Evolutionary conservation across 2,329 filamentous ascomycete genomes (phyloP).

Genomic region (Aspergillus aculeatinus): DNA sequence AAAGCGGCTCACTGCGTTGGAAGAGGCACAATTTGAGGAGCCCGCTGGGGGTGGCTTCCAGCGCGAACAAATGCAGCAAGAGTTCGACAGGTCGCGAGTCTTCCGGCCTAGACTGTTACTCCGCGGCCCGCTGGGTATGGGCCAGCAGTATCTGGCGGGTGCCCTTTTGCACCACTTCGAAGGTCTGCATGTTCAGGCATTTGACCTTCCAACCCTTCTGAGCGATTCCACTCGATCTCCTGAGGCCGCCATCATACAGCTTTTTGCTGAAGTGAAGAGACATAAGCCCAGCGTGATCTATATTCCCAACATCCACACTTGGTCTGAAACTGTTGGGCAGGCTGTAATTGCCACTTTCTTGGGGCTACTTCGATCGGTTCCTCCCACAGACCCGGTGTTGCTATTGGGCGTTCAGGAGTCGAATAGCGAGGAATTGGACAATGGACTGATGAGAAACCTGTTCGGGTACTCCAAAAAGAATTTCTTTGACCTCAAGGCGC

Average conservation of each 20-base stretch:
- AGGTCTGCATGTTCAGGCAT: constrained; percentile 89
- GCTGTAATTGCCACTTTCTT: constrained; percentile 74
- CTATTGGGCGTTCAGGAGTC: constrained; percentile 81
- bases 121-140: constrained; percentile 82
- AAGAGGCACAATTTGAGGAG: constrained; percentile 91
- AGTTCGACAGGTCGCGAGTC: constrained; percentile 83
- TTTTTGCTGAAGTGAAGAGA: constrained; percentile 88
- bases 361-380: constrained; percentile 75
- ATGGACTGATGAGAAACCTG: constrained; percentile 68
- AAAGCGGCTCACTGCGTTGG: constrained; percentile 82
- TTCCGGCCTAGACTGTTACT: constrained; percentile 88
- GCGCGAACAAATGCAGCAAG: constrained; percentile 71
- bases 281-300: constrained; percentile 97
- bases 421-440: constrained; percentile 60
- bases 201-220: constrained; percentile 83
- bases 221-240: constrained; percentile 77
- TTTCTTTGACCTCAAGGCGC: constrained; percentile 66
- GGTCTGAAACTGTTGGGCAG: constrained; percentile 71
- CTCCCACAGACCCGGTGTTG: constrained; percentile 87
- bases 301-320: constrained; percentile 84
- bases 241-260: constrained; percentile 84
- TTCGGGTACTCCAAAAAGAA: constrained; percentile 86
- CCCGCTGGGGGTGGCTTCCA: constrained; percentile 79
- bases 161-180: constrained; percentile 89
- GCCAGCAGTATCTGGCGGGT: constrained; percentile 82